Evolutionary conservation across 257 asterid species (phyloP), one percentile per base, ranked within the genome.

Genomic region (Ballota nigra): DNA sequence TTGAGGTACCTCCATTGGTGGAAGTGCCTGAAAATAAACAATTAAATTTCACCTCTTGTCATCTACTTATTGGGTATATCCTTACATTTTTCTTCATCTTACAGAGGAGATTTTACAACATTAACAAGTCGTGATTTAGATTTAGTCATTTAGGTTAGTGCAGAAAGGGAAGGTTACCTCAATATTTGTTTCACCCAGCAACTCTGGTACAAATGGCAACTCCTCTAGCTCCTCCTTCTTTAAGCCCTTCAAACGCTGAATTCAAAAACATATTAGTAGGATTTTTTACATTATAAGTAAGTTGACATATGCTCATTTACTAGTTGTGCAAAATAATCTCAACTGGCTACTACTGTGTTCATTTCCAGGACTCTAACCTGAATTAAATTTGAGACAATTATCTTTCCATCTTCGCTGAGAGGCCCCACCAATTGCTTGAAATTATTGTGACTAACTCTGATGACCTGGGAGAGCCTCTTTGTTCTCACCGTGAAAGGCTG

Each of bases 401-500:
- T 82, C 77, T 86, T 83, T 70, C 92, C 97, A 43, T 94, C 96
- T 70, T 82, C 82, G 1, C 24, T 66, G 59, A 82, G 74, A 29
- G 93, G 91, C 82, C 84, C 89, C 81, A 94, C 83, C 83, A 91
- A 66, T 77, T 91, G 96, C 86, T 94, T 91, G 90, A 94, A 94
- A 77, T 89, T 91, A 62, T 89, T 88, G 87, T 94, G 97, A 70
- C 97, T 86, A 76, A 91, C 85, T 73, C 94, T 83, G 72, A 94
- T 85, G 66, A 89, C 95, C 92, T 94, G 99, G 70, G 96, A 89
- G 63, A 94, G 89, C 81, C 95, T 86, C 90, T 67, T 88, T 76
- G 92, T 89, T 84, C 98, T 86, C 76, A 94, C 97, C 6, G 95
- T 91, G 81, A 89, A 88, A 52, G 97, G 99, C 85, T 94, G 99